A percentile compares a stretch with the other conserved stretches of the same genome.
Evolutionary conservation across 176 grass and related monocot species (phyloP).

Genomic region (Bonia amplexicaulis): DNA sequence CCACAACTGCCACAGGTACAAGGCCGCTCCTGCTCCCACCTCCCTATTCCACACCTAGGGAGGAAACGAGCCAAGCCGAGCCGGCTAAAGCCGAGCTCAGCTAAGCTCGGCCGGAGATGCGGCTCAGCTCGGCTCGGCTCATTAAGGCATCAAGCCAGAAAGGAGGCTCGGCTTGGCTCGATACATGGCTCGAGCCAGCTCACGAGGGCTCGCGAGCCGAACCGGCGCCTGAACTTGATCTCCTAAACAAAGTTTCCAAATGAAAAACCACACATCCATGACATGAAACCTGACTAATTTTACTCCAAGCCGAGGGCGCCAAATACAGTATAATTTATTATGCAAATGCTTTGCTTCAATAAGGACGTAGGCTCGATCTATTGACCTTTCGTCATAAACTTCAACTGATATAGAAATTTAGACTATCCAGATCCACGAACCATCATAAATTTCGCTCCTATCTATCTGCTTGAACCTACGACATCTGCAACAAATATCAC

Average conservation of each 20-base stretch:
- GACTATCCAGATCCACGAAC: neutral
- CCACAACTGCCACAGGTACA: neutral
- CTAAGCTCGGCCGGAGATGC: too few relatives aligned
- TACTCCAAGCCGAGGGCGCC: neutral
- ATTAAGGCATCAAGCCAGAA: too few relatives aligned
- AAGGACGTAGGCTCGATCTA: neutral
- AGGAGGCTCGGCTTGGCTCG: too few relatives aligned
- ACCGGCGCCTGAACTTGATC: neutral
- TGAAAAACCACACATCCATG: neutral
- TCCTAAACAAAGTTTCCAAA: neutral
- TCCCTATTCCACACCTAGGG: neutral
- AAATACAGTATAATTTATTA: neutral
- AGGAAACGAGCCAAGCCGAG: too few relatives aligned
- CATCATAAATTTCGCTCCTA: neutral
- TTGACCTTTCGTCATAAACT: neutral
- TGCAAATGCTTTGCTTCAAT: neutral
- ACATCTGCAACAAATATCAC: neutral
- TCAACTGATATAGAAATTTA: neutral
- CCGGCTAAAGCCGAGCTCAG: too few relatives aligned
- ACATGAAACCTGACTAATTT: neutral
- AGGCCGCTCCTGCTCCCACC: neutral
- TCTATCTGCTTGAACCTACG: neutral
- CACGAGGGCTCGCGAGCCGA: too few relatives aligned
- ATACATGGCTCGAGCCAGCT: too few relatives aligned
- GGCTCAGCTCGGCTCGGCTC: too few relatives aligned